Base-by-base conservation (phyloP, 23 red algal genomes). In the Gracilaria gracilis region DNA sequence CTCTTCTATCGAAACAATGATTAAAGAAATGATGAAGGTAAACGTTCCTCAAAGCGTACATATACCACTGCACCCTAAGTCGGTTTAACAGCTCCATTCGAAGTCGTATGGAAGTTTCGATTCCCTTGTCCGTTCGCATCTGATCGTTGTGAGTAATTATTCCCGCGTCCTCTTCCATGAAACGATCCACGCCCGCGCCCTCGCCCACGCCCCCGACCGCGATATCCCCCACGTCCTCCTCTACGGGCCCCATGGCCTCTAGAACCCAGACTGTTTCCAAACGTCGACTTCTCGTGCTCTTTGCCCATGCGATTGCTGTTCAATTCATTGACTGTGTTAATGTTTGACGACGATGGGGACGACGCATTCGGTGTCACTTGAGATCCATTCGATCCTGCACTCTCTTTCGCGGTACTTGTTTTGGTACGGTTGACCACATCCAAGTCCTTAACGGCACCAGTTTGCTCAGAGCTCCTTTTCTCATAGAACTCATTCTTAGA, bases 151-250 rank as follows among this genome's bases (percentile, higher is more conserved):
- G 42, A 31, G 62, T 33, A 77, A 51, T 42, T 31, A 1, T 28
- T 16, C 19, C 67, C 40, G 40, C 84, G 39, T 44, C 67, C 67
- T 61, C 48, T 49, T 57, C 84, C 67, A 38, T 67, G 62, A 87
- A 67, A 51, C 42, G 37, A 33, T 17, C 82, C 59, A 65, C 59
- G 82, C 12, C 57, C 64, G 9, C 84, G 66, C 24, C 84, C 66
- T 1, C 51, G 51, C 16, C 84, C 84, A 9, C 84, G 37, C 61
- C 84, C 67, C 25, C 84, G 49, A 58, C 84, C 83, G 28, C 83
- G 83, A 49, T 15, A 73, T 4, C 83, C 83, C 28, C 83, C 65
- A 42, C 37, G 47, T 49, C 67, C 15, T 57, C 84, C 19, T 2
- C 46, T 40, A 73, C 49, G n/a, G n/a, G n/a, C 64, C 33, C 67